Conservation (phyloP, 1,284 basidiomycete species). For the Boletus hoseneyae region DNA sequence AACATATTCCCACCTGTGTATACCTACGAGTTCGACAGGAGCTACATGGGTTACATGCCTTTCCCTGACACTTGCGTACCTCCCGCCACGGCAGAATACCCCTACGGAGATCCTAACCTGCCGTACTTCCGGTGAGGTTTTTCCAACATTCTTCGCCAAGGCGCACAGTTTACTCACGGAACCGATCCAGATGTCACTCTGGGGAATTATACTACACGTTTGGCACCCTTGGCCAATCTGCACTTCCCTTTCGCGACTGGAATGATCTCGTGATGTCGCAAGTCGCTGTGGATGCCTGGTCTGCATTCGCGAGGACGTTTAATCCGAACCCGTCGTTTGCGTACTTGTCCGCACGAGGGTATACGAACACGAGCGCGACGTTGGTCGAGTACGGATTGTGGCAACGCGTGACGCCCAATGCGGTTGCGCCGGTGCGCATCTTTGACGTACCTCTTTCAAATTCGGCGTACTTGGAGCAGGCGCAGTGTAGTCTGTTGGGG, state of each 20-base stretch:
- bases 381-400: constrained; percentile 2
- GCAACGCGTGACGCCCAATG: constrained; percentile 1
- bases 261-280: constrained; percentile 39
- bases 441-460: constrained; percentile 10
- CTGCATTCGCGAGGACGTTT: constrained; percentile 39
- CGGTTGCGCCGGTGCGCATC: constrained; percentile 4
- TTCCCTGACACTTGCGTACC: constrained; percentile 37
- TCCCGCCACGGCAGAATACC: constrained; percentile 32
- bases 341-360: constrained; percentile 34
- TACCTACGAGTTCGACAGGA: constrained; percentile 39
- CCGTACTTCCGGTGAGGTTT: constrained; percentile 27
- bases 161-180: neutral
- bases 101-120: constrained; percentile 33
- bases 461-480: constrained; percentile 10
- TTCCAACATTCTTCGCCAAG: no score
- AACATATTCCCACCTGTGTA: constrained; percentile 34
- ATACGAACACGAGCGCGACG: constrained; percentile 9
- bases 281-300: constrained; percentile 37
- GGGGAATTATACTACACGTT: constrained; percentile 41
- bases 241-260: constrained; percentile 37
- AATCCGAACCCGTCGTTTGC: constrained; percentile 39
- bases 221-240: constrained; percentile 32
- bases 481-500: constrained; percentile 13
- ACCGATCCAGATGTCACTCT: constrained; percentile 32
- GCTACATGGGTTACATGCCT: constrained; percentile 38